A percentile compares a stretch with the other conserved stretches of the same genome.
These are phyloP conservation scores for Cichorium intybus DNA, from an alignment of 140 eudicot genomes.

Conservation along the genomic window DNA sequence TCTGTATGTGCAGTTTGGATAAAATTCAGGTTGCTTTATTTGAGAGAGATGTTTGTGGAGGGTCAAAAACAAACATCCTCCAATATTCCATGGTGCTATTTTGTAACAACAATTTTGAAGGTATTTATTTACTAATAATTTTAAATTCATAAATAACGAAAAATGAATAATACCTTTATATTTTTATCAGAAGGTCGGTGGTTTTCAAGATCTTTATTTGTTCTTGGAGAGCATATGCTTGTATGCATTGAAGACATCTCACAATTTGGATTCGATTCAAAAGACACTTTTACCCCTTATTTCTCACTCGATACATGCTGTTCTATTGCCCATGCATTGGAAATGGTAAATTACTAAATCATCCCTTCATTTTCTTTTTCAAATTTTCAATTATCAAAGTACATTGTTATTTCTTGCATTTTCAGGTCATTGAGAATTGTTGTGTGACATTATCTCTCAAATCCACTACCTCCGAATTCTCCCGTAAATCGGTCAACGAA, in stretches of 20 bases:
- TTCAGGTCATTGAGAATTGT: slow-evolving; percentile 50
- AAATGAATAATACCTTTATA: background rate
- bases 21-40: slow-evolving; percentile 52
- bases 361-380: background rate
- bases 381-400: too few relatives aligned
- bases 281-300: slow-evolving; percentile 36
- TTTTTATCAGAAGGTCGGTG: slow-evolving; percentile 43
- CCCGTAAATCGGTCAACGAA: slow-evolving; percentile 8
- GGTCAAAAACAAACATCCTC: slow-evolving; percentile 53
- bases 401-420: too few relatives aligned
- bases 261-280: slow-evolving; percentile 48
- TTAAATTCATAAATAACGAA: slow-evolving; percentile 13
- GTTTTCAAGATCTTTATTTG: slow-evolving; percentile 67
- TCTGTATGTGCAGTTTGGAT: slow-evolving; percentile 63
- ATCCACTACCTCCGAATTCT: slow-evolving; percentile 25
- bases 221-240: slow-evolving; percentile 55
- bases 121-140: slow-evolving; percentile 36
- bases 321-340: slow-evolving; percentile 40
- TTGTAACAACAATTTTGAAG: slow-evolving; percentile 37
- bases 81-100: slow-evolving; percentile 70
- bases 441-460: slow-evolving; percentile 41
- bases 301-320: slow-evolving; percentile 53
- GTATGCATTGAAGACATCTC: slow-evolving; percentile 60
- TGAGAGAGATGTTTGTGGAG: slow-evolving; percentile 48
- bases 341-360: slow-evolving; percentile 54